Evolutionary conservation across 225 moss, liverwort and hornwort genomes (phyloP), one percentile per base, ranked within the genome.

Genomic region (Asterella californica): DNA sequence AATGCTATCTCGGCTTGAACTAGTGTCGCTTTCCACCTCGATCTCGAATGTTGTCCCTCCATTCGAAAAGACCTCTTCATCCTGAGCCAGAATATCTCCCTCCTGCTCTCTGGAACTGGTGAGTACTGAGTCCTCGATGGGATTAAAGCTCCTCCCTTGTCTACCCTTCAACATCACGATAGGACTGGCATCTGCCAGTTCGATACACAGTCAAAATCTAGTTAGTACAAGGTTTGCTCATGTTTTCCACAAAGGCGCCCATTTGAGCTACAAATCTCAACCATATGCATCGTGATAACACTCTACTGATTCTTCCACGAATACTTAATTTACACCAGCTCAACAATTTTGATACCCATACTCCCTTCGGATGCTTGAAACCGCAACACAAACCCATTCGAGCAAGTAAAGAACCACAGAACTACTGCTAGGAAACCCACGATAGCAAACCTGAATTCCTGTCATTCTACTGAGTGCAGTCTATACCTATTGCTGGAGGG

Each of bases 31-130:
- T 53, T 81, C 86, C 29, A 52, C 70, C 32, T 79, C 86, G 37
- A 70, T 48, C 45, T 83, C 81, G 15, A 62, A 73, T 19, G 62
- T 63, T 36, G 80, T 79, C 29, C 69, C 73, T 29, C 73, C 76
- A 52, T 81, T 81, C 18, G 75, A 83, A 4, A 78, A 76, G 36
- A 83, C 67, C 6, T 86, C 84, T 76, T 87, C 84, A 9, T 81
- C 85, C 15, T 83, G 77, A 30, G 70, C 34, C 55, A 57, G 52
- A 76, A 49, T 15, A 70, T 64, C 78, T 36, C 86, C 83, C 18
- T 83, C 78, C 70, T 78, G 83, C 68, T 63, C 78, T 24, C 72
- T 70, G 30, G 78, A 25, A 24, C 27, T 83, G 24, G 81, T 70
- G 62, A 81, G 78, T 18, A 71, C 69, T 1, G 81, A 83, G 48